Conservation (phyloP, 345 rosid species). For the Sisymbrium altissimum region DNA sequence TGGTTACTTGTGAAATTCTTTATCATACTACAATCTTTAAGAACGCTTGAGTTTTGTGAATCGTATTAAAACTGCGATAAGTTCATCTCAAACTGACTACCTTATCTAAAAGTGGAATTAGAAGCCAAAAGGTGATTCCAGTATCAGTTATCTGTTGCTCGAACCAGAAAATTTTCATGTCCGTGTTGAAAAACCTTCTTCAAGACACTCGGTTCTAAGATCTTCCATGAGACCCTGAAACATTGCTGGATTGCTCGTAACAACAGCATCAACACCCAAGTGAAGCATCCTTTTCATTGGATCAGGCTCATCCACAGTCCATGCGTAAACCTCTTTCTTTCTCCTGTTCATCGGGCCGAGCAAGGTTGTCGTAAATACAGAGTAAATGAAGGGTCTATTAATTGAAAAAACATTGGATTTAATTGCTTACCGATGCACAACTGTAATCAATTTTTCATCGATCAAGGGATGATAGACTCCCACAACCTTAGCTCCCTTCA, state of each 20-base stretch:
- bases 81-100: neutral
- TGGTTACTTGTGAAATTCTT: neutral
- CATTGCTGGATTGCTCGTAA: constrained; percentile 66
- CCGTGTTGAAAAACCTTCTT: constrained; percentile 58
- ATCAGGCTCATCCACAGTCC: constrained; percentile 82
- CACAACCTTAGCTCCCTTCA: constrained; percentile 76
- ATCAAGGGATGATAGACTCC: constrained; percentile 78
- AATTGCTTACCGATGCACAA: constrained; percentile 55
- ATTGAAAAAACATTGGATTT: neutral
- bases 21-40: neutral
- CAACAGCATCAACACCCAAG: constrained; percentile 64
- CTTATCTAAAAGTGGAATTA: neutral
- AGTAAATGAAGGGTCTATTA: neutral
- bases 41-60: neutral
- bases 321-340: constrained; percentile 67
- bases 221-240: constrained; percentile 70
- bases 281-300: constrained; percentile 69
- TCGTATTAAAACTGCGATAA: neutral
- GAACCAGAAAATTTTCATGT: constrained; percentile 14
- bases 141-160: neutral
- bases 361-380: constrained; percentile 9
- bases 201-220: constrained; percentile 62
- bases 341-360: constrained; percentile 45
- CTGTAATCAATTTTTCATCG: constrained; percentile 51
- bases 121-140: neutral